phyloP scores from a whole-genome alignment of 2,329 filamentous ascomycete genomes.

The Pyrenophora teres region DNA sequence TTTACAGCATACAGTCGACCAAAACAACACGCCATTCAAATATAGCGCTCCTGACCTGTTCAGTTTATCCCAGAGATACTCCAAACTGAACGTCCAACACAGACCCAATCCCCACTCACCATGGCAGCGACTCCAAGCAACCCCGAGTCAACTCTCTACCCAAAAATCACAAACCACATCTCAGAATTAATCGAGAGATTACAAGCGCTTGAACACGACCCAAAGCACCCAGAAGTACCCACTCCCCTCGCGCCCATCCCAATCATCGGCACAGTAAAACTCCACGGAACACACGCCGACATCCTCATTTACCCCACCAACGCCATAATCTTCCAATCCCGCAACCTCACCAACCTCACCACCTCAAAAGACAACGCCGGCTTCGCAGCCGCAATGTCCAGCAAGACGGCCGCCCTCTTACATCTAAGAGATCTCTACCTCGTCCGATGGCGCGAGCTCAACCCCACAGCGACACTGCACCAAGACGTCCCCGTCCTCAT shows the following conservation, averaged over 20 bases:
- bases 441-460: conserved; percentile 24
- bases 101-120: too few relatives aligned
- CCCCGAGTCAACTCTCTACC: conserved; percentile 28
- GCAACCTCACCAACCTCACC: conserved; percentile 26
- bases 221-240: conserved; percentile 5
- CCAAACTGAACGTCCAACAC: too few relatives aligned
- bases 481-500: conserved; percentile 24
- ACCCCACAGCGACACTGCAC: conserved; percentile 14
- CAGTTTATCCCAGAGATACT: too few relatives aligned
- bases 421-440: conserved; percentile 24
- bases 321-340: conserved; percentile 31
- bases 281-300: conserved; percentile 43
- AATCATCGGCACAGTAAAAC: conserved; percentile 38
- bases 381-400: conserved; percentile 31
- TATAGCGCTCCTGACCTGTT: too few relatives aligned
- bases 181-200: conserved; percentile 22
- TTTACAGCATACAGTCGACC: too few relatives aligned
- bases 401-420: conserved; percentile 18
- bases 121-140: too few relatives aligned
- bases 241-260: conserved; percentile 16
- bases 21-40: too few relatives aligned
- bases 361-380: conserved; percentile 29
- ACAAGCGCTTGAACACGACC: conserved; percentile 13
- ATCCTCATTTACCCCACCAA: conserved; percentile 31
- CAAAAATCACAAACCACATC: conserved; percentile 38